Evolutionary conservation across 306 rosid genomes (phyloP).

Genomic region (Cucumis sativus): DNA sequence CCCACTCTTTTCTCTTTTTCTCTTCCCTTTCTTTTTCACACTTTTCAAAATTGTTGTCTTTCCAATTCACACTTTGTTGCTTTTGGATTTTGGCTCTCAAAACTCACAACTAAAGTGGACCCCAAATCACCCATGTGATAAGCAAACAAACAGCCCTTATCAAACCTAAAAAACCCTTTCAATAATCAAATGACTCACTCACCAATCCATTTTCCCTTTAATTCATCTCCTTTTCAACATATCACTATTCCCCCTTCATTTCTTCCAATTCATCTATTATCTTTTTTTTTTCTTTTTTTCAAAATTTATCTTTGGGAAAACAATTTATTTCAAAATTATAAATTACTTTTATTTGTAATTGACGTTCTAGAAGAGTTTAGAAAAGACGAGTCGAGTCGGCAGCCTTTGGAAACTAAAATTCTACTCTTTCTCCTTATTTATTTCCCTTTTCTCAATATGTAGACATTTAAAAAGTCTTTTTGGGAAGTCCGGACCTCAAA

Average conservation of each 20-base stretch:
- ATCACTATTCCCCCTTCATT: not conserved
- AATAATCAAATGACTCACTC: not conserved
- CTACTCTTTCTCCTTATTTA: no score
- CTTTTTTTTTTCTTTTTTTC: no score
- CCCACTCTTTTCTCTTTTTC: not conserved
- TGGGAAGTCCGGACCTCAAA: no score
- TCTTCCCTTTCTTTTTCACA: not conserved
- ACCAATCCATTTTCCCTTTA: not conserved
- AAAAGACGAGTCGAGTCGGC: no score
- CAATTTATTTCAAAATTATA: no score
- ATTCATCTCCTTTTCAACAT: not conserved
- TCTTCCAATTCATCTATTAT: not conserved
- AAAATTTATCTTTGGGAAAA: no score
- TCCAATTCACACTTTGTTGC: not conserved
- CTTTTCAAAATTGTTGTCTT: not conserved
- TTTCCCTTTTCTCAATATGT: no score
- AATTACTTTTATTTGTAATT: no score
- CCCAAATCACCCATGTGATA: constrained; percentile 1
- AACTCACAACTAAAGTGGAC: not conserved
- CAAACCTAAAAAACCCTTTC: not conserved
- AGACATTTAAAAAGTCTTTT: no score
- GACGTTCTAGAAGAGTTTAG: no score
- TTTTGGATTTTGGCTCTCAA: not conserved
- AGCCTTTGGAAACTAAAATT: no score
- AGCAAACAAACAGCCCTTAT: not conserved